phyloP scores from a whole-genome alignment of 768 basidiomycete genomes.

The Sarcomyxa edulis region DNA sequence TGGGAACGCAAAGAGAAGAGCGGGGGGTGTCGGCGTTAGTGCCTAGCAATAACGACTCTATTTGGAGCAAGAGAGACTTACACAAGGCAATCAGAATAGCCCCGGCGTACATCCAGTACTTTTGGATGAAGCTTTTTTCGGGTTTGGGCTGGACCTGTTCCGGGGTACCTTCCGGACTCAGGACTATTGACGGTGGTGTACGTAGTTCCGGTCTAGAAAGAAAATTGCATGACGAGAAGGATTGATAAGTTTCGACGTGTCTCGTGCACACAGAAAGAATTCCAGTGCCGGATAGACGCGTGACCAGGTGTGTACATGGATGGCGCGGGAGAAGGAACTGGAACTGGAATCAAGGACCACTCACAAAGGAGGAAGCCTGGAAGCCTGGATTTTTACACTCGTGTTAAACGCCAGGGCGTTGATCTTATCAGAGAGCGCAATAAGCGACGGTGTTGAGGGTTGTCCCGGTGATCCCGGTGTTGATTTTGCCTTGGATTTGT shows the following conservation, averaged over 20 bases:
- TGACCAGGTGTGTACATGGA: not conserved
- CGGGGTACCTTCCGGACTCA: slow-evolving; percentile 38
- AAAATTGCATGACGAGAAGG: slow-evolving; percentile 2
- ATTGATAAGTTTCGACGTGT: too few species aligned
- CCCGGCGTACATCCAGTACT: slow-evolving; percentile 86
- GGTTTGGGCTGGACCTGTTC: slow-evolving; percentile 51
- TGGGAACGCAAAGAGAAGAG: not conserved
- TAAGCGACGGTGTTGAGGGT: slow-evolving; percentile 2
- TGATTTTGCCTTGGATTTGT: slow-evolving; percentile 15
- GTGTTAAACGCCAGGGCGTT: slow-evolving; percentile 30
- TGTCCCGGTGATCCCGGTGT: slow-evolving; percentile 9
- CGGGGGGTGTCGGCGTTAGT: too few species aligned
- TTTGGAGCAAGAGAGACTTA: slow-evolving; percentile 32
- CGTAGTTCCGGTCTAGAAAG: slow-evolving; percentile 58
- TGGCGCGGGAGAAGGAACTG: slow-evolving; percentile 1
- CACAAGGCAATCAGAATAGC: slow-evolving; percentile 52
- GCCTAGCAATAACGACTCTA: too few species aligned
- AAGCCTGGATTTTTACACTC: slow-evolving; percentile 39
- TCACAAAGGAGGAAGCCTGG: slow-evolving; percentile 55
- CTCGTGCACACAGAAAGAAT: too few species aligned
- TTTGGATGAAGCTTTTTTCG: slow-evolving; percentile 80
- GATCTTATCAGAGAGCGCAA: not conserved
- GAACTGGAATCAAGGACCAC: slow-evolving; percentile 15
- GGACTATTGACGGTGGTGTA: slow-evolving; percentile 60
- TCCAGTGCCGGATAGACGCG: not conserved